A percentile compares a stretch with the other conserved stretches of the same genome.
Evolutionary conservation across 2,329 filamentous ascomycete genomes (phyloP).

Genomic region (Hansfordia pulvinata): DNA sequence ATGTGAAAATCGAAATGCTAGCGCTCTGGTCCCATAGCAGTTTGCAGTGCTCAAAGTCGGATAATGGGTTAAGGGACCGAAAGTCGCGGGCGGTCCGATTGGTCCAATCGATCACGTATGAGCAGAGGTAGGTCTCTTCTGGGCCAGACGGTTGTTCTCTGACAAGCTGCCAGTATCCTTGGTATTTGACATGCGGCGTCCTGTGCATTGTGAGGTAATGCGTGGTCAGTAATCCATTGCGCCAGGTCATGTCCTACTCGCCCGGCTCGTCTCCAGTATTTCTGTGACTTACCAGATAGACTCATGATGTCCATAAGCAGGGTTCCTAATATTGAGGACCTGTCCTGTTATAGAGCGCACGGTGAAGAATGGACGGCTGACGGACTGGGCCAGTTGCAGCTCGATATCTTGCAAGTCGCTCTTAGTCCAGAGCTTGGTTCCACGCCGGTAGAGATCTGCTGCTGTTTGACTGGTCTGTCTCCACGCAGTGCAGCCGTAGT

Average conservation of each 20-base stretch:
- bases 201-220: slow-evolving; percentile 5
- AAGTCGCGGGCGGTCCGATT: slow-evolving; percentile 9
- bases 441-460: slow-evolving; percentile 8
- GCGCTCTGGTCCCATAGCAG: slow-evolving; percentile 9
- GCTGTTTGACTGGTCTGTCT: slow-evolving; percentile 6
- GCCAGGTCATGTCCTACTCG: no score
- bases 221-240: no score
- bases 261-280: no score
- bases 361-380: slow-evolving; percentile 9
- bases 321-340: slow-evolving; percentile 10
- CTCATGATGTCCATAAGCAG: slow-evolving; percentile 8
- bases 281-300: slow-evolving; percentile 13
- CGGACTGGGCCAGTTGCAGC: slow-evolving; percentile 9
- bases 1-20: slow-evolving; percentile 8
- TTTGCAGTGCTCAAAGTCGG: slow-evolving; percentile 6
- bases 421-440: slow-evolving; percentile 9
- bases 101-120: slow-evolving; percentile 13
- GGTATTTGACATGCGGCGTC: slow-evolving; percentile 10
- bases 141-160: slow-evolving; percentile 7
- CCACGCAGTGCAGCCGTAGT: slow-evolving; percentile 6
- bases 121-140: slow-evolving; percentile 11
- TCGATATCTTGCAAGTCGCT: slow-evolving; percentile 10
- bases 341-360: slow-evolving; percentile 11
- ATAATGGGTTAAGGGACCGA: slow-evolving; percentile 5
- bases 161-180: slow-evolving; percentile 13